Evolutionary conservation across 768 basidiomycete species (phyloP).

Genomic region (Leccinum variicolor): DNA sequence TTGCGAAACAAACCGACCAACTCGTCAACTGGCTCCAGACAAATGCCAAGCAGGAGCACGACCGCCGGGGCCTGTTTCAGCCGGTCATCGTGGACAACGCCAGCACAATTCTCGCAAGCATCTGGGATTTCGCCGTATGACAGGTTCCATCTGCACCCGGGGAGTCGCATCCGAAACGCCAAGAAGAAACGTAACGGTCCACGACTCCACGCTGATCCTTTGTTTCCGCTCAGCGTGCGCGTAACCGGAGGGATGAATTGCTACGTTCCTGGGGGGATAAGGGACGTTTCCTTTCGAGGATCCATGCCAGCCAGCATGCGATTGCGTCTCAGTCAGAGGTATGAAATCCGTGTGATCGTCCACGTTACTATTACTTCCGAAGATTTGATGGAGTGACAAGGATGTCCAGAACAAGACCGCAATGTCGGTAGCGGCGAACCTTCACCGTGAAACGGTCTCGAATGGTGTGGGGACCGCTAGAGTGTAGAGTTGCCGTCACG

Average conservation of each 20-base stretch:
- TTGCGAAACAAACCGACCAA: neutral
- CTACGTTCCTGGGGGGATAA: neutral
- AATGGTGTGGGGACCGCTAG: neutral
- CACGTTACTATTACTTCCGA: neutral
- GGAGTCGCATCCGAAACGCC: neutral
- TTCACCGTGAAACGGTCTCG: neutral
- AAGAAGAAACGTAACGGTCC: neutral
- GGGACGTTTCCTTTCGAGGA: neutral
- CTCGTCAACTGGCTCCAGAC: neutral
- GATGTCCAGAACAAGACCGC: neutral
- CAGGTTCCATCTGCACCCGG: neutral
- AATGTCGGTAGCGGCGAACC: neutral
- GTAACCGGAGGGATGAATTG: neutral
- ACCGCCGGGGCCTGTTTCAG: neutral
- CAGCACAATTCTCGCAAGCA: neutral
- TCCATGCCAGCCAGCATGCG: neutral
- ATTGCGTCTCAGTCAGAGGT: conserved; percentile 6
- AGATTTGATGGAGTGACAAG: neutral
- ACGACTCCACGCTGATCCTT: neutral
- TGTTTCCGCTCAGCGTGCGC: neutral
- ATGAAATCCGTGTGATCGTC: neutral
- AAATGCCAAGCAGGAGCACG: neutral
- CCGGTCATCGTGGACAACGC: neutral
- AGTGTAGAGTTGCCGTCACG: neutral
- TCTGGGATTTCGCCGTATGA: neutral